Evolutionary conservation across 2,329 filamentous ascomycete genomes (phyloP), one percentile per base, ranked within the genome.

Genomic region (Reticulascus tulasneorum): DNA sequence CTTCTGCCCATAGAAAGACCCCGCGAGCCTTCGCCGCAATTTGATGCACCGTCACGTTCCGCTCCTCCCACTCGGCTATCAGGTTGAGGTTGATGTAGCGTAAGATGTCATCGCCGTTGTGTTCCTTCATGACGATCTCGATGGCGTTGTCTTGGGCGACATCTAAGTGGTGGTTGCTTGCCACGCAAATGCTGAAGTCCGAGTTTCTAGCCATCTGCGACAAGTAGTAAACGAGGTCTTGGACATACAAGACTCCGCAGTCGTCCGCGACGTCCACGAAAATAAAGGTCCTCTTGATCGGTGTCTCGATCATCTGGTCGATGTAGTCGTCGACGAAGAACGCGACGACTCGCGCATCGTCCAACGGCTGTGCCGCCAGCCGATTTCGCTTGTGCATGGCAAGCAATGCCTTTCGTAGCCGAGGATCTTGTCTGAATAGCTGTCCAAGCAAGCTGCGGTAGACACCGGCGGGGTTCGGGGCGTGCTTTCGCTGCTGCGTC

Each of bases 1-100:
- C 56, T 41, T 60, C 56, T 2, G 56, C 56, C 58, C 58, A 61
- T 7, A 60, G 42, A 30, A 59, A 56, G 13, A 55, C 51, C 17
- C 57, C 57, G 4, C 40, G 45, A 1, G 57, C 48, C 28, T 55
- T 57, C 6, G 44, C 36, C 2, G 46, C 51, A 17, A 59, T 51
- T 17, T 35, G 44, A 13, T 51, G 41, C 9, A 56, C 55, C 1
- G 52, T 54, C 6, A 30, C 27, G 35, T 49, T 47, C 2, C 56
- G 45, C 29, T 54, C 51, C 13, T 56, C 53, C 55, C 57, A 59
- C 29, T 55, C 56, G 3, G 52, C 52, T 10, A 53, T 42, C 16
- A 61, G 40, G 19, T 54, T 48, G 28, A 55, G 43, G 38, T 51
- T 54, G 44, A 60, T 46, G 37, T 52, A 60, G 7, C 47, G 45